Conservation (phyloP, 2,329 filamentous ascomycete species). For the Apiospora aurea region DNA sequence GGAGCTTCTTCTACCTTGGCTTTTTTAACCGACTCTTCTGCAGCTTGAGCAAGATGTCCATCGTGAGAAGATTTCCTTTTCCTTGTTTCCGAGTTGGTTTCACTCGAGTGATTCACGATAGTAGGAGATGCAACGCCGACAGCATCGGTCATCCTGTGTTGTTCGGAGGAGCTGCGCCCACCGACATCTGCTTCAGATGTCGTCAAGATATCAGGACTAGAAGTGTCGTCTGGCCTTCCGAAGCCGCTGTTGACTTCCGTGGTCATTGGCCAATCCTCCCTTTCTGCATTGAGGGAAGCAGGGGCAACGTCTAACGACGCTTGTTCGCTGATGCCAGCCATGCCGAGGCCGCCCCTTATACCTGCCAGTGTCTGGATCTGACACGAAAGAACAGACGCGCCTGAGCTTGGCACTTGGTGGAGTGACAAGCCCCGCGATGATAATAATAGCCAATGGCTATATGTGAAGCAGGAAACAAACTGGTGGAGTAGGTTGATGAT, state of each 20-base stretch:
- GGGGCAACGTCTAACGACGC: slow-evolving; percentile 11
- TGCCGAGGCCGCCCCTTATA: background rate
- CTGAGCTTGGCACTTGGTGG: background rate
- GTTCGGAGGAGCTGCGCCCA: background rate
- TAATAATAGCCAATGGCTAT: background rate
- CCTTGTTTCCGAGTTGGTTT: background rate
- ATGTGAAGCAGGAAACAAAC: background rate
- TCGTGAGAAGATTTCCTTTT: background rate
- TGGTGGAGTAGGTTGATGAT: background rate
- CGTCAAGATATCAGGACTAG: background rate
- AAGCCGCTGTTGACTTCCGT: background rate
- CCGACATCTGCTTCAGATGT: background rate
- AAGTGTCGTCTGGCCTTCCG: background rate
- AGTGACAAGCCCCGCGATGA: background rate
- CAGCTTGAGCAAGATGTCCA: background rate
- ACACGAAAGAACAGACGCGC: background rate
- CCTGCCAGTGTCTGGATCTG: background rate
- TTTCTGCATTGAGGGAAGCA: background rate
- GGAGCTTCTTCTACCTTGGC: background rate
- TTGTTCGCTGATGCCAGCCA: slow-evolving; percentile 3
- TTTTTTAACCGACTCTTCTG: background rate
- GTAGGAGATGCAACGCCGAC: background rate
- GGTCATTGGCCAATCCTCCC: background rate
- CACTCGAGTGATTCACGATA: background rate
- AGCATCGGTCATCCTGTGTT: background rate